Evolutionary conservation across 495 filamentous ascomycete genomes (phyloP).

Genomic region (Neurospora tetrasperma): DNA sequence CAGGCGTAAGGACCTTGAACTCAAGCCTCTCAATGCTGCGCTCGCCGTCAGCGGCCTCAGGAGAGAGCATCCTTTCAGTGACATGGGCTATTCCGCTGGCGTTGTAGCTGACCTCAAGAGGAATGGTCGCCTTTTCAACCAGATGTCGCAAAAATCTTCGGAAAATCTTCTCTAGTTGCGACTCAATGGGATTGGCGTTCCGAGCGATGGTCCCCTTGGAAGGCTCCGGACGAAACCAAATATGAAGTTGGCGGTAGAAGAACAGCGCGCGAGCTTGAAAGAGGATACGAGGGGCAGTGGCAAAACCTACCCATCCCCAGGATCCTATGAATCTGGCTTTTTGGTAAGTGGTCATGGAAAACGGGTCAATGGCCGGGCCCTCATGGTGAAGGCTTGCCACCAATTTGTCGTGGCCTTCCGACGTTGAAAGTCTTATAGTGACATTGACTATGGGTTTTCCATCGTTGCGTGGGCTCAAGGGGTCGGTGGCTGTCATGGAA

Average conservation of each 20-base stretch:
- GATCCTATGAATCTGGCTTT: constrained; percentile 37
- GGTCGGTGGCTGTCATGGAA: constrained; percentile 44
- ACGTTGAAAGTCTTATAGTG: constrained; percentile 47
- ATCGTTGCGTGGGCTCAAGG: constrained; percentile 31
- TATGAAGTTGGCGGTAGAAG: constrained; percentile 40
- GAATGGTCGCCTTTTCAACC: constrained; percentile 28
- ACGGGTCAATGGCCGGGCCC: constrained; percentile 39
- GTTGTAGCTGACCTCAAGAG: constrained; percentile 40
- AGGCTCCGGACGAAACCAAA: constrained; percentile 50
- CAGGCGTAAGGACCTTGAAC: constrained; percentile 45
- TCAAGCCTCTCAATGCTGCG: constrained; percentile 24
- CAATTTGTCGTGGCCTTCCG: constrained; percentile 44
- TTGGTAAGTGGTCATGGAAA: constrained; percentile 25
- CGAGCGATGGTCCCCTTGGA: constrained; percentile 40
- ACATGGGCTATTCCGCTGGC: constrained; percentile 33
- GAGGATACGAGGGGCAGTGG: constrained; percentile 52
- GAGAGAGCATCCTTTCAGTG: constrained; percentile 29
- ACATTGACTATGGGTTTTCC: constrained; percentile 35
- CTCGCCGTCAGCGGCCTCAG: constrained; percentile 6
- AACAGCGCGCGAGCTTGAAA: constrained; percentile 46
- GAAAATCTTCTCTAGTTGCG: constrained; percentile 41
- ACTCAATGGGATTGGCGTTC: constrained; percentile 33
- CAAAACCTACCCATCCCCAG: constrained; percentile 55
- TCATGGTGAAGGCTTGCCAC: constrained; percentile 43
- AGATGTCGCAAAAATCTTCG: constrained; percentile 38